Evolutionary conservation across 1,139 yeast species (phyloP), one percentile per base, ranked within the genome.

Genomic region (Hyphopichia khmerensis): DNA sequence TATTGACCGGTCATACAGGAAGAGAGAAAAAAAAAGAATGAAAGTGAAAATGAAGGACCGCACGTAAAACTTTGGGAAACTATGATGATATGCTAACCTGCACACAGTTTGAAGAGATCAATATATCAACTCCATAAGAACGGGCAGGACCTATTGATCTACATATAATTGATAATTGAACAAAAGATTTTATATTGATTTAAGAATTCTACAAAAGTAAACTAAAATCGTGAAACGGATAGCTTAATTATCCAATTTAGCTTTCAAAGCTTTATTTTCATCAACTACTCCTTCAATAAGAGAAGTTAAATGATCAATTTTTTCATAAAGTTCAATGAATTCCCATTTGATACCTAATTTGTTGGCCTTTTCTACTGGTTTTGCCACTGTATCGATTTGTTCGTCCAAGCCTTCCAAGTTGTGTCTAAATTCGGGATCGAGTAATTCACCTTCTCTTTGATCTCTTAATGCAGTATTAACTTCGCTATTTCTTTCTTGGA

Each of bases 361-460:
- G 43, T 72, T 77, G 24, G 87, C 87, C 39, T 69, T 65, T 14
- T 65, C 65, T 8, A 84, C 80, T 2, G 87, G 86, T 41, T 86
- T 86, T 3, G 75, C 79, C 13, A 69, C 69, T 3, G 55, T 47
- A 13, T 71, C 68, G 17, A 86, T 75, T 35, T 71, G 72, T 13
- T 55, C 47, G 24, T 64, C 70, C 79, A 89, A 87, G 37, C 64
- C 53, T 2, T 58, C 51, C 42, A 74, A 69, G 43, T 77, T 70
- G 14, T 77, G 77, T 26, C 69, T 60, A 57, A 87, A 87, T 44
- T 80, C 81, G 0, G 90, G 90, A 59, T 88, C 96, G 35, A 76
- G 80, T n/a, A 57, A 56, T 56, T 87, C 95, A 13, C 90, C 91
- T 34, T 72, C 69, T 37, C 73, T 59, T 62, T 86, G 90, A 17